Conservation (phyloP, 805 yeast genomes). For the Lipomyces sp. region DNA sequence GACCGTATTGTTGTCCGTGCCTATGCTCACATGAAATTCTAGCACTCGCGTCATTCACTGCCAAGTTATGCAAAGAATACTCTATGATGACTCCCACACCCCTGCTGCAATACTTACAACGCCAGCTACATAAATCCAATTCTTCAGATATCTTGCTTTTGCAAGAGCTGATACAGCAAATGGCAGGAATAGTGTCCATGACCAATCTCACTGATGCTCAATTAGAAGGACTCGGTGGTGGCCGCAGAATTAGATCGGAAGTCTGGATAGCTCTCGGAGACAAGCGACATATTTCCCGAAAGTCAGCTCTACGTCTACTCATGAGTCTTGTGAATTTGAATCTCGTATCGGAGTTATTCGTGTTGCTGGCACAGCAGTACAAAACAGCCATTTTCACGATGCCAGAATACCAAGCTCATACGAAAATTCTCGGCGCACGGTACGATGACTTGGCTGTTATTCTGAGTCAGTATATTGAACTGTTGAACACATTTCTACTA, state of each 20-base stretch:
- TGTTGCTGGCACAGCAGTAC: slow-evolving; percentile 60
- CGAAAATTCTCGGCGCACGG: slow-evolving; percentile 72
- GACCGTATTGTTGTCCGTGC: background rate
- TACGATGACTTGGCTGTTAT: slow-evolving; percentile 73
- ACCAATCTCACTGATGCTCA: slow-evolving; percentile 70
- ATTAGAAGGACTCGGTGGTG: slow-evolving; percentile 68
- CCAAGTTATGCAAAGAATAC: slow-evolving; percentile 65
- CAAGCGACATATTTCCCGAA: slow-evolving; percentile 53
- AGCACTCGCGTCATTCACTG: slow-evolving; percentile 77
- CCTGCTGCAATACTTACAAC: slow-evolving; percentile 61
- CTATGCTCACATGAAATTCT: background rate
- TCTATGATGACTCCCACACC: slow-evolving; percentile 65
- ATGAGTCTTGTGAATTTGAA: slow-evolving; percentile 49
- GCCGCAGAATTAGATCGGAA: slow-evolving; percentile 57
- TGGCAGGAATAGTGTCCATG: slow-evolving; percentile 79
- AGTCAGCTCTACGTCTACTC: slow-evolving; percentile 59
- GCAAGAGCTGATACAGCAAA: slow-evolving; percentile 66
- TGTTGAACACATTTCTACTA: slow-evolving; percentile 58
- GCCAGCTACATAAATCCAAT: slow-evolving; percentile 65
- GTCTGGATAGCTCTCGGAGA: slow-evolving; percentile 57
- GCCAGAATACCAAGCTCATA: slow-evolving; percentile 50
- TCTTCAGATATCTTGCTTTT: slow-evolving; percentile 66
- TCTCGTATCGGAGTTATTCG: slow-evolving; percentile 65
- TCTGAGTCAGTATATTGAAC: slow-evolving; percentile 65
- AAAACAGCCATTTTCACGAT: slow-evolving; percentile 47